phyloP scores from a whole-genome alignment of 2,329 filamentous ascomycete species.

The Mariannaea elegans region DNA sequence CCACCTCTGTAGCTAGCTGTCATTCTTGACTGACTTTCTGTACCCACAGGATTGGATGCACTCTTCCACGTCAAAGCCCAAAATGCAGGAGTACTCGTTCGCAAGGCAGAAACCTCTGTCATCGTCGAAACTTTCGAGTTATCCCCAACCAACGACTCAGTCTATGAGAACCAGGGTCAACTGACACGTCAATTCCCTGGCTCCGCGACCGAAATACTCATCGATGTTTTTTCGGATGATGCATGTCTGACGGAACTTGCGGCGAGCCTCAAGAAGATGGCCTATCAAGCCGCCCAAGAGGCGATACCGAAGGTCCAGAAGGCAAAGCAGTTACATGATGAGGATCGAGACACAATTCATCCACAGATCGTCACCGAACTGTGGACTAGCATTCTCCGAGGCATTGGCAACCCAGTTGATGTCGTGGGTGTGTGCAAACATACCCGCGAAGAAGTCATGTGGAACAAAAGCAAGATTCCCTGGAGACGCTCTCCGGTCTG shows the following conservation, averaged over 20 bases:
- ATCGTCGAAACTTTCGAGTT: constrained; percentile 25
- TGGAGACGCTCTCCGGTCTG: constrained; percentile 64
- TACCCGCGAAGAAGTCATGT: constrained; percentile 64
- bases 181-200: constrained; percentile 24
- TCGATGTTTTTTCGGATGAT: constrained; percentile 1
- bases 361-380: constrained; percentile 63
- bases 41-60: background rate
- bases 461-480: constrained; percentile 32
- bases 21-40: background rate
- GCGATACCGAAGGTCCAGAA: constrained; percentile 46
- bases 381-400: constrained; percentile 49
- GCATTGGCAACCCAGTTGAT: constrained; percentile 42
- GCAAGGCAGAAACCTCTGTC: background rate
- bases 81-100: constrained; percentile 27
- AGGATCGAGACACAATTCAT: constrained; percentile 58
- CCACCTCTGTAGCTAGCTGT: too few species aligned
- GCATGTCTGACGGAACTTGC: constrained; percentile 33
- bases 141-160: constrained; percentile 19
- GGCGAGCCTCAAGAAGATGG: constrained; percentile 43
- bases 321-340: constrained; percentile 44
- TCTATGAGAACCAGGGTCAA: constrained; percentile 14
- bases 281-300: constrained; percentile 32
- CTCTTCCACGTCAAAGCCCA: constrained; percentile 20
- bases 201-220: constrained; percentile 1
- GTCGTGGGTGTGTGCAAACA: constrained; percentile 54